A percentile compares a stretch with the other conserved stretches of the same genome.
Conservation (phyloP, 2,329 filamentous ascomycete genomes). For the Macrophomina pseudophaseolina region DNA sequence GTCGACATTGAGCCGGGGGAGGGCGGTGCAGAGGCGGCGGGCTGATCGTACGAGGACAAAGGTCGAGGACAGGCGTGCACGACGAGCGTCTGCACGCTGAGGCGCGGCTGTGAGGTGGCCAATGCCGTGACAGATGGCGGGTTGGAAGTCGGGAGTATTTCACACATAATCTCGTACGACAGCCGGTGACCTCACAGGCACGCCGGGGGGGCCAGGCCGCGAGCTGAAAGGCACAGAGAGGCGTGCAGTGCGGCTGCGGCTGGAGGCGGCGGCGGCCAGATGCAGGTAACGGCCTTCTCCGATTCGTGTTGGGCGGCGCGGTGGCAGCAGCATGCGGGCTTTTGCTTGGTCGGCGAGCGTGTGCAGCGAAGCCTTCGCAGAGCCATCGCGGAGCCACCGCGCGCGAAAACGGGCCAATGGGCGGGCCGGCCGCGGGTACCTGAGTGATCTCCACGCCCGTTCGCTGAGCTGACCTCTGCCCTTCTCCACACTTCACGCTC, state of each 20-base stretch:
- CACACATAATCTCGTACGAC: constrained; percentile 10
- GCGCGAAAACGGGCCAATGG: not conserved
- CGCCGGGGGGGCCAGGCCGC: not conserved
- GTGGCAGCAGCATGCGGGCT: not conserved
- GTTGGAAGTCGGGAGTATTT: not conserved
- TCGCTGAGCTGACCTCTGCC: not conserved
- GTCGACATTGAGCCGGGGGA: not conserved
- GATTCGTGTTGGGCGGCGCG: constrained; percentile 1
- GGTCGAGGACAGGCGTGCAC: not conserved
- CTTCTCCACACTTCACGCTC: constrained; percentile 19
- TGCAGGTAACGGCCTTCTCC: constrained; percentile 17
- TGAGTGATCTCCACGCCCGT: constrained; percentile 12
- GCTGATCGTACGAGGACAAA: constrained; percentile 13
- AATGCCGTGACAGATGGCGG: constrained; percentile 11
- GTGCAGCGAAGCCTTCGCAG: not conserved
- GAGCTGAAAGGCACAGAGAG: not conserved
- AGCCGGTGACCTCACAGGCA: constrained; percentile 11
- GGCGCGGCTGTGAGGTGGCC: constrained; percentile 9
- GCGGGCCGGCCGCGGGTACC: constrained; percentile 1
- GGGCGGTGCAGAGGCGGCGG: constrained; percentile 3
- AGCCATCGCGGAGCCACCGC: not conserved
- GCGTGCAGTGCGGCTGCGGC: not conserved
- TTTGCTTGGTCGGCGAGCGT: constrained; percentile 11
- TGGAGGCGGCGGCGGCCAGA: constrained; percentile 4
- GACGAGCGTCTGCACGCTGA: not conserved